Base-by-base conservation (phyloP, 192 early-diverging fungal species). In the Dissophora ornata region DNA sequence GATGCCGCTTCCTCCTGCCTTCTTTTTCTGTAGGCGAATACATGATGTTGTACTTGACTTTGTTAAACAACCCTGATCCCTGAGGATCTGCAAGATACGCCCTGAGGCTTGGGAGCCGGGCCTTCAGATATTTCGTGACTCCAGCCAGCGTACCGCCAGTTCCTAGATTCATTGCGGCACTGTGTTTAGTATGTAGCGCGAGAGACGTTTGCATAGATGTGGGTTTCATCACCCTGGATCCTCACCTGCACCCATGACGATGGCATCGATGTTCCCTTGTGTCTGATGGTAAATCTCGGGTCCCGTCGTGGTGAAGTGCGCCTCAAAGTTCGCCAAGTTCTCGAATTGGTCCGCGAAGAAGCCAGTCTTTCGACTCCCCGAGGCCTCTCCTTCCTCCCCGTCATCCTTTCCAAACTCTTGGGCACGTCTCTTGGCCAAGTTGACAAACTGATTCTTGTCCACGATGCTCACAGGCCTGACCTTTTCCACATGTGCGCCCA, bases 341-440 rank as follows among this genome's bases (percentile, higher is more conserved):
- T 99, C 97, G 70, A 99, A 99, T 79, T 99, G 97, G 79, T 99
- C 90, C 2, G 91, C 92, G 86, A 92, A 97, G 83, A 84, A 93
- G 54, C 90, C 90, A 40, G 81, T 74, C 58, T 58, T 44, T 51
- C 22, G 32, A 29, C 34, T 29, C 28, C 26, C 7, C 12, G 40
- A n/a, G 42, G 26, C 48, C n/a, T n/a, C n/a, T 12, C 50, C 53
- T 5, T 18, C 12, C 5, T 45, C 54, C 10, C 55, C 26, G 2
- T 41, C 32, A 30, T 47, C 63, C 62, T 75, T 64, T 45, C 78
- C 69, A 77, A 89, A 94, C 54, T 92, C 87, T 5, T 82, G 59
- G 1, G 97, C 96, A 0, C 94, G 84, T 16, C 84, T 67, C 33
- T 88, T 79, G 10, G 97, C 97, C 19, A 98, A 75, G 38, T 95